Evolutionary conservation across 2,329 filamentous ascomycete genomes (phyloP).

Genomic region (Capronia coronata): DNA sequence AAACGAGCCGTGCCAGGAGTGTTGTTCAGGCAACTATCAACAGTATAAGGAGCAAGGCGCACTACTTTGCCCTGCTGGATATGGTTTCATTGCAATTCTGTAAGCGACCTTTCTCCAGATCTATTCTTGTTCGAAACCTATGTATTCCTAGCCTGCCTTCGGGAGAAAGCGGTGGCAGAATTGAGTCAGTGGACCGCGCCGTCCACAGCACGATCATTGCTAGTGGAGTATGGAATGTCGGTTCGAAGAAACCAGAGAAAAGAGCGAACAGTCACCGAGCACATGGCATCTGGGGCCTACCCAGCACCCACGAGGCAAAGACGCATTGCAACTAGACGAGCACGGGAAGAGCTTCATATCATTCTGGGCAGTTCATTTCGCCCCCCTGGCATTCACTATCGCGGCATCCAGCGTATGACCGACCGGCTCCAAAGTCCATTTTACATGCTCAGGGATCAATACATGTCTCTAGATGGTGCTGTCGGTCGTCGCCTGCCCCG

Average conservation of each 20-base stretch:
- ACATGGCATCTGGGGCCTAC: neutral
- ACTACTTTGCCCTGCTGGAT: neutral
- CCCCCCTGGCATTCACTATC: too few species aligned
- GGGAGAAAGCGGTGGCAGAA: neutral
- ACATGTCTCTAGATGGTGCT: too few species aligned
- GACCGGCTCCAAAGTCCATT: too few species aligned
- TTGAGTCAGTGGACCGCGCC: neutral
- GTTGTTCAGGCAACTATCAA: neutral
- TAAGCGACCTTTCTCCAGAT: neutral
- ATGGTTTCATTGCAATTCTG: neutral
- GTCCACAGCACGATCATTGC: neutral
- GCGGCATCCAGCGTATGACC: too few species aligned
- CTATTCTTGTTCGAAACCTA: neutral
- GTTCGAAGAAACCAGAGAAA: neutral
- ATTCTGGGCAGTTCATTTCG: too few species aligned
- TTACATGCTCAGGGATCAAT: too few species aligned
- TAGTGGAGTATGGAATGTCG: neutral
- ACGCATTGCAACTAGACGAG: neutral
- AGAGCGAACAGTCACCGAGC: neutral
- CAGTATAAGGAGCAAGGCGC: neutral
- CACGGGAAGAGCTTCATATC: neutral
- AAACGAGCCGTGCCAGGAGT: neutral
- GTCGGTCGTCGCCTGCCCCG: too few species aligned
- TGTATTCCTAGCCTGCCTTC: neutral
- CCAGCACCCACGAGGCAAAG: neutral